Percentiles rank a stretch among this genome's conserved stretches.
Conservation (phyloP, 768 basidiomycete species). For the Kockovaella imperatae region DNA sequence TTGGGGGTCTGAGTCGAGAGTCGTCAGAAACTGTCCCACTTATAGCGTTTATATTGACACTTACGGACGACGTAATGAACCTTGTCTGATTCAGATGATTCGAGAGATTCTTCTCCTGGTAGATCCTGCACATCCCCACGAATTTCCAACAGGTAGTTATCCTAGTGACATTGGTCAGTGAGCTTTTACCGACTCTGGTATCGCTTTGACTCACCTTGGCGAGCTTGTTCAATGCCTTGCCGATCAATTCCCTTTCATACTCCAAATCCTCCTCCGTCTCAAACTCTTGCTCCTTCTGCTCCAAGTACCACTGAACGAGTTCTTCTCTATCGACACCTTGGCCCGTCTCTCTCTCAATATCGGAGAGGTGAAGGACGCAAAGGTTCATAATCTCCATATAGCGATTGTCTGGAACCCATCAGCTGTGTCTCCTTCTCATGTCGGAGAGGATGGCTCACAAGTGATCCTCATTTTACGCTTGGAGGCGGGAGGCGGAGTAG, state of each 20-base stretch:
- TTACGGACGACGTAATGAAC: slow-evolving; percentile 80
- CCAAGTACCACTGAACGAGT: slow-evolving; percentile 93
- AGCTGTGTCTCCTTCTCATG: not conserved
- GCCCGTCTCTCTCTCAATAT: slow-evolving; percentile 66
- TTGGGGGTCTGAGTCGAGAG: slow-evolving; percentile 22
- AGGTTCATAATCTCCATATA: slow-evolving; percentile 84
- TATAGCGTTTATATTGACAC: slow-evolving; percentile 1
- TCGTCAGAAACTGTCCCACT: not conserved
- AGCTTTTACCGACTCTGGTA: not conserved
- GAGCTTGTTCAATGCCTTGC: slow-evolving; percentile 78
- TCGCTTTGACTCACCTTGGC: slow-evolving; percentile 61
- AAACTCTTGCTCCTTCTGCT: slow-evolving; percentile 74
- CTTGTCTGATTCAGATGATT: slow-evolving; percentile 53
- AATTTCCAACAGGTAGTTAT: slow-evolving; percentile 72
- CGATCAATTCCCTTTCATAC: slow-evolving; percentile 79
- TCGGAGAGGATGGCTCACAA: slow-evolving; percentile 40
- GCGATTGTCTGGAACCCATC: slow-evolving; percentile 57
- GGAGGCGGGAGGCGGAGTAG: slow-evolving; percentile 41
- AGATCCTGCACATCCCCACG: slow-evolving; percentile 66
- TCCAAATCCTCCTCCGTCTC: slow-evolving; percentile 79
- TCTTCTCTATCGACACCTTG: slow-evolving; percentile 79
- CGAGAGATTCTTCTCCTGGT: slow-evolving; percentile 51
- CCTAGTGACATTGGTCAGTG: slow-evolving; percentile 7
- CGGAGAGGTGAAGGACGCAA: slow-evolving; percentile 64
- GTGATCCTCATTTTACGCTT: slow-evolving; percentile 76